These are phyloP conservation scores for Aspergillus pseudoterreus DNA, from an alignment of 2,329 filamentous ascomycete species.

Conservation along the genomic window DNA sequence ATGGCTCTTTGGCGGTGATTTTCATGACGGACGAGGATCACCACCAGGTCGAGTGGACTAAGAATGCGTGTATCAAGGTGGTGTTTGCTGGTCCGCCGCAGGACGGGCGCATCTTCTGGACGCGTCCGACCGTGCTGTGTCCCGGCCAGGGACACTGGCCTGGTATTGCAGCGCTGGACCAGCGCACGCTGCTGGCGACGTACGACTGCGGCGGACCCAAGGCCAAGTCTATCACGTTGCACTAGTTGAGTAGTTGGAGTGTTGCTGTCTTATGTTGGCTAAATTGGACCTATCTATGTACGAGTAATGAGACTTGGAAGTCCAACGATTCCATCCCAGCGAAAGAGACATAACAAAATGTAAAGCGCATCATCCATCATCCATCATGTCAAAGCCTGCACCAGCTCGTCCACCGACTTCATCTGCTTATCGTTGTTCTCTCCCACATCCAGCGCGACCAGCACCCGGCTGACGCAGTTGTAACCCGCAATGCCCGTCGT, in stretches of 20 bases:
- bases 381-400: constrained; percentile 31
- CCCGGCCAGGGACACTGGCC: constrained; percentile 37
- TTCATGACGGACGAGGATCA: constrained; percentile 49
- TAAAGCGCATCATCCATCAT: not conserved
- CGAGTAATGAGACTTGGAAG: no score
- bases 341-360: not conserved
- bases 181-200: constrained; percentile 22
- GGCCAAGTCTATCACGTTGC: constrained; percentile 19
- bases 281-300: not conserved
- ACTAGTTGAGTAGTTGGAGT: not conserved
- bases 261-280: not conserved
- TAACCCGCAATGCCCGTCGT: constrained; percentile 83
- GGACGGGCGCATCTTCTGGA: constrained; percentile 34
- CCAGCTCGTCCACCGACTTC: constrained; percentile 65
- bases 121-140: constrained; percentile 27
- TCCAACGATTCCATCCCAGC: no score
- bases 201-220: constrained; percentile 28
- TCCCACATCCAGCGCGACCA: constrained; percentile 72
- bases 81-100: constrained; percentile 33
- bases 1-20: constrained; percentile 41
- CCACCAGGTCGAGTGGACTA: constrained; percentile 33
- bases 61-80: constrained; percentile 40
- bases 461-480: constrained; percentile 81
- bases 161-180: constrained; percentile 29
- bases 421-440: constrained; percentile 51